A percentile compares a stretch with the other conserved stretches of the same genome.
Evolutionary conservation across 192 early-diverging fungal genomes (phyloP).

Genomic region (Coemansia sp.): DNA sequence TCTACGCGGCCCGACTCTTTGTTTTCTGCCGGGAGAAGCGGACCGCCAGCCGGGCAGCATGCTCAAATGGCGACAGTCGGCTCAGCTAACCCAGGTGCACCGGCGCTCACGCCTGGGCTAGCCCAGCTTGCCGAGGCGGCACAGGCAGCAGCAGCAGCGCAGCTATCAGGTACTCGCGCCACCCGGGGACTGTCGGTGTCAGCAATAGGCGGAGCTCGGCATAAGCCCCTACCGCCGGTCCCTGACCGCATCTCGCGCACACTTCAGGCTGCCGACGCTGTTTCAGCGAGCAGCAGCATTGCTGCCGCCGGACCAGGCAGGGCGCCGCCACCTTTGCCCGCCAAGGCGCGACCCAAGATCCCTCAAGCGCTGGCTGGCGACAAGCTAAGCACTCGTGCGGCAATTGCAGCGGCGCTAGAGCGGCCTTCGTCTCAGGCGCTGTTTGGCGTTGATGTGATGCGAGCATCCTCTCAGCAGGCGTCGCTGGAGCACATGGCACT

Average conservation of each 20-base stretch:
- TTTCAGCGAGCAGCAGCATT: background rate
- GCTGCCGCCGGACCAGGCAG: background rate
- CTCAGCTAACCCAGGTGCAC: background rate
- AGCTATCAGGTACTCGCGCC: conserved; percentile 5
- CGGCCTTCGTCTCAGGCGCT: conserved; percentile 41
- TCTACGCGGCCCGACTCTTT: conserved; percentile 6
- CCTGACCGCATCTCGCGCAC: conserved; percentile 46
- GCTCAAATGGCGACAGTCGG: background rate
- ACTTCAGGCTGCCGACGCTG: conserved; percentile 28
- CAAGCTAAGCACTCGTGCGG: conserved; percentile 27
- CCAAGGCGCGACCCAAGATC: conserved; percentile 36
- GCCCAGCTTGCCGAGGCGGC: conserved; percentile 32
- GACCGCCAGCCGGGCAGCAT: background rate
- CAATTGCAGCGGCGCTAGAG: conserved; percentile 27
- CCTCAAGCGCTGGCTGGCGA: conserved; percentile 31
- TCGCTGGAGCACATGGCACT: conserved; percentile 1
- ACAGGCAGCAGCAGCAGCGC: conserved; percentile 23
- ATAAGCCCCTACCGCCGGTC: conserved; percentile 34
- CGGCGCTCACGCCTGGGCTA: conserved; percentile 18
- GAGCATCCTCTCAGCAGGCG: conserved; percentile 12
- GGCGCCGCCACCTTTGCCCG: conserved; percentile 39
- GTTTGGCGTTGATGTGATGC: conserved; percentile 18
- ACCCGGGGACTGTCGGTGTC: conserved; percentile 1
- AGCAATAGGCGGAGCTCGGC: background rate
- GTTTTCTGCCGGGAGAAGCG: conserved; percentile 5